A percentile compares a stretch with the other conserved stretches of the same genome.
Evolutionary conservation across 2,329 filamentous ascomycete species (phyloP).

Genomic region (Pyricularia grisea): DNA sequence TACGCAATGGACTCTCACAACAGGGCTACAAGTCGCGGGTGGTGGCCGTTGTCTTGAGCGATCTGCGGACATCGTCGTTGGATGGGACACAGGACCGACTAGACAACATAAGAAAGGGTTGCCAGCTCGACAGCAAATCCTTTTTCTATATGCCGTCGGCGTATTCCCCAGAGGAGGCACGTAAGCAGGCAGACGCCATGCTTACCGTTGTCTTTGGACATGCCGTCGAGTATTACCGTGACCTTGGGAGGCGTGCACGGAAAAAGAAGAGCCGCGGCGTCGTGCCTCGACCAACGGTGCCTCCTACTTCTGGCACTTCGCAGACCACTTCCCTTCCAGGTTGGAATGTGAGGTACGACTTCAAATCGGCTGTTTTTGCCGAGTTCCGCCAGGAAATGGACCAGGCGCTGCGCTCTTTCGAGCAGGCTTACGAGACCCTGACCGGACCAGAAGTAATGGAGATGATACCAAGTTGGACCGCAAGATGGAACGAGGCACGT

Average conservation of each 20-base stretch:
- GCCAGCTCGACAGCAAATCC: constrained; percentile 71
- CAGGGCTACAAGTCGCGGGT: constrained; percentile 73
- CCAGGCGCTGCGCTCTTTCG: constrained; percentile 73
- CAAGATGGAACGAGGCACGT: constrained; percentile 89
- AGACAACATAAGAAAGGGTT: constrained; percentile 67
- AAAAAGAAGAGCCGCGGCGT: constrained; percentile 77
- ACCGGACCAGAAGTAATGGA: constrained; percentile 80
- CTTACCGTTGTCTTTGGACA: constrained; percentile 63
- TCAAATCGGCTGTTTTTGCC: constrained; percentile 83
- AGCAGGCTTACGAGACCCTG: constrained; percentile 75
- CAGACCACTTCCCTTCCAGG: constrained; percentile 76
- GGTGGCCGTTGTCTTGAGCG: constrained; percentile 67
- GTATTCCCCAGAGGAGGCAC: constrained; percentile 60
- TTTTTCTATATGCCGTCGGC: constrained; percentile 78
- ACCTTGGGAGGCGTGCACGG: constrained; percentile 83
- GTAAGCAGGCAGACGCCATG: constrained; percentile 64
- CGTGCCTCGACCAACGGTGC: constrained; percentile 71
- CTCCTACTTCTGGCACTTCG: constrained; percentile 75
- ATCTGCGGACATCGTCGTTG: constrained; percentile 43
- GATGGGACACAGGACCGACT: constrained; percentile 63
- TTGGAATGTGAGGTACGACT: constrained; percentile 92
- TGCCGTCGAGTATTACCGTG: constrained; percentile 83
- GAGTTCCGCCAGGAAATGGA: constrained; percentile 94
- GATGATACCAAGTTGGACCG: constrained; percentile 80
- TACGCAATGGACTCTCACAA: constrained; percentile 56